These are phyloP conservation scores for Clavispora phyllophila DNA, from an alignment of 805 yeast species.

Conservation along the genomic window DNA sequence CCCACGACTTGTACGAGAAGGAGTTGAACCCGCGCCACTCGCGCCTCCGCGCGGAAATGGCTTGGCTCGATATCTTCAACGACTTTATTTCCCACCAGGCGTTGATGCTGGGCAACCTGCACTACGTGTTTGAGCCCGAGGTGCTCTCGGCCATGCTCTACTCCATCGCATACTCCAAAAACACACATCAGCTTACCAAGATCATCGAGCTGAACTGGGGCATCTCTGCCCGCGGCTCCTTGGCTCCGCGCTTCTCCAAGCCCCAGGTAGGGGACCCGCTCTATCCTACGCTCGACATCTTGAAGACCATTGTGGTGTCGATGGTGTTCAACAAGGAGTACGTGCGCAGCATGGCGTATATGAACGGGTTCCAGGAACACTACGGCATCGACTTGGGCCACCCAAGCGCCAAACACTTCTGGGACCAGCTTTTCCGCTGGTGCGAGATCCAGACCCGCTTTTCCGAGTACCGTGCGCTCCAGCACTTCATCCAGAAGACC, in stretches of 20 bases:
- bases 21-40: conserved; percentile 18
- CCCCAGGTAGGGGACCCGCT: conserved; percentile 12
- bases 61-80: conserved; percentile 20
- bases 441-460: conserved; percentile 30
- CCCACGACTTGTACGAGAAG: conserved; percentile 16
- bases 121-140: conserved; percentile 15
- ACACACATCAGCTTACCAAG: conserved; percentile 17
- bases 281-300: conserved; percentile 20
- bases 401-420: conserved; percentile 20
- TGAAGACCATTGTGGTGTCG: conserved; percentile 28
- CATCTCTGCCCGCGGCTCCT: conserved; percentile 20
- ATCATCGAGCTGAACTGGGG: conserved; percentile 31
- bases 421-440: conserved; percentile 37
- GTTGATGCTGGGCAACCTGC: conserved; percentile 4
- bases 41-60: conserved; percentile 12
- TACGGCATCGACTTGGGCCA: conserved; percentile 20
- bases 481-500: conserved; percentile 21
- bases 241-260: conserved; percentile 5
- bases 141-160: conserved; percentile 26
- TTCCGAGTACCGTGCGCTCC: conserved; percentile 23
- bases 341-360: conserved; percentile 28
- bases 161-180: conserved; percentile 27
- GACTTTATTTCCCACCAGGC: conserved; percentile 18
- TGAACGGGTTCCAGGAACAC: conserved; percentile 31
- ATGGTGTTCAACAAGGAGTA: conserved; percentile 28